phyloP scores from a whole-genome alignment of 2,329 filamentous ascomycete species.

The Onygenales sp. region DNA sequence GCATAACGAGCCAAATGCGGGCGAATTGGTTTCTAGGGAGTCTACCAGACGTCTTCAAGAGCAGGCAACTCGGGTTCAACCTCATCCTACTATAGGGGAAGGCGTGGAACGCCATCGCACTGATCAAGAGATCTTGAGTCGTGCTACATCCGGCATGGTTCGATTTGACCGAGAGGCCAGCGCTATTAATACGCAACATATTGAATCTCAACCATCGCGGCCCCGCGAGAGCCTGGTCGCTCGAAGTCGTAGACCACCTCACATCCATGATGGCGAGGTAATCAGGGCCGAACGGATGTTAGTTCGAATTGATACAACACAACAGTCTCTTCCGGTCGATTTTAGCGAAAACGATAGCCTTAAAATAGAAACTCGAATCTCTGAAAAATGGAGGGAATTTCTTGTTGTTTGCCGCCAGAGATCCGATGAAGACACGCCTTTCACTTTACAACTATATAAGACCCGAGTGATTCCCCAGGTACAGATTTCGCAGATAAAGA shows the following conservation, averaged over 20 bases:
- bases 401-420: conserved; percentile 52
- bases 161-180: conserved; percentile 38
- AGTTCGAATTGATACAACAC: conserved; percentile 48
- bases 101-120: neutral
- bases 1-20: conserved; percentile 12
- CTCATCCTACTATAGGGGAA: neutral
- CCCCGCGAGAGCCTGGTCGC: conserved; percentile 8
- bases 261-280: conserved; percentile 41
- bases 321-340: conserved; percentile 45
- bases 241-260: conserved; percentile 9
- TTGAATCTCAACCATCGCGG: conserved; percentile 27
- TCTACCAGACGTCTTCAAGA: conserved; percentile 17
- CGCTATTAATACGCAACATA: conserved; percentile 28
- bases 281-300: conserved; percentile 62
- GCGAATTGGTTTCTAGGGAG: conserved; percentile 14
- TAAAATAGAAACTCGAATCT: conserved; percentile 46
- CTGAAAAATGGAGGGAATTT: conserved; percentile 59
- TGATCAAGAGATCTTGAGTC: conserved; percentile 14
- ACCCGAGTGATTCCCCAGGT: conserved; percentile 54
- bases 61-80: conserved; percentile 5
- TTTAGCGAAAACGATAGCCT: conserved; percentile 56
- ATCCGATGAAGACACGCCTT: conserved; percentile 44
- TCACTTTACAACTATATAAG: conserved; percentile 52
- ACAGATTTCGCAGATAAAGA: conserved; percentile 43
- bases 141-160: conserved; percentile 26